phyloP scores from a whole-genome alignment of 768 basidiomycete genomes.

The Termitomyces sp. region DNA sequence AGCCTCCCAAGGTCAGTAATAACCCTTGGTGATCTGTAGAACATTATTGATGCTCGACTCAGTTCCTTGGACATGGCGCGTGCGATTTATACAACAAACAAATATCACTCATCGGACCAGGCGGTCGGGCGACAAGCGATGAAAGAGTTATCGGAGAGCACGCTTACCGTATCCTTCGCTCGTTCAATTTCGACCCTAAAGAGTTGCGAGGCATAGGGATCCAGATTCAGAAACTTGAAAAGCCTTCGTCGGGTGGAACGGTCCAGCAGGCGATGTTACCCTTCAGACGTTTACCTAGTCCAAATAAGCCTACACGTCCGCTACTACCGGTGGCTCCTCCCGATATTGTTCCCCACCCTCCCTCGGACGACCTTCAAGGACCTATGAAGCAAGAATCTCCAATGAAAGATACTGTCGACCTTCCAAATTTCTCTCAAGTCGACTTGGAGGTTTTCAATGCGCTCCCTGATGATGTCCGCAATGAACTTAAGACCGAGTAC shows the following conservation, averaged over 20 bases:
- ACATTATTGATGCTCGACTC: background rate
- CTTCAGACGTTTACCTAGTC: constrained; percentile 35
- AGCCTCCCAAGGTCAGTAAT: constrained; percentile 75
- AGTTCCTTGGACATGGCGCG: constrained; percentile 91
- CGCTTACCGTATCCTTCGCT: constrained; percentile 70
- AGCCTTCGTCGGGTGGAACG: constrained; percentile 24
- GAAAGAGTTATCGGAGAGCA: constrained; percentile 64
- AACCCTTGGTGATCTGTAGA: background rate
- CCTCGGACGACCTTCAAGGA: constrained; percentile 9
- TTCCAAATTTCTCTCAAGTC: constrained; percentile 74
- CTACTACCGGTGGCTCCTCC: constrained; percentile 5
- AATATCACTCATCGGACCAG: constrained; percentile 48
- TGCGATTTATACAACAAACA: constrained; percentile 84
- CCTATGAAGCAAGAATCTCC: constrained; percentile 8
- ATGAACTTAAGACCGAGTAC: constrained; percentile 66
- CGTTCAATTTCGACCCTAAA: constrained; percentile 72
- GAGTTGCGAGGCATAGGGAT: constrained; percentile 93
- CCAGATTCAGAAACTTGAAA: constrained; percentile 85
- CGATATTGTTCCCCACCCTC: constrained; percentile 15
- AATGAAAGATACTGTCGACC: constrained; percentile 26
- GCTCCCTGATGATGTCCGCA: constrained; percentile 62
- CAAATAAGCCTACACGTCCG: constrained; percentile 12
- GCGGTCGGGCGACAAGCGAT: constrained; percentile 72
- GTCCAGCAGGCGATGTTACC: constrained; percentile 52
- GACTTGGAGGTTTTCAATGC: constrained; percentile 68